Percentiles rank a stretch among this genome's conserved stretches.
phyloP scores from a whole-genome alignment of 495 filamentous ascomycete species.

The Penicillium mononematosum region DNA sequence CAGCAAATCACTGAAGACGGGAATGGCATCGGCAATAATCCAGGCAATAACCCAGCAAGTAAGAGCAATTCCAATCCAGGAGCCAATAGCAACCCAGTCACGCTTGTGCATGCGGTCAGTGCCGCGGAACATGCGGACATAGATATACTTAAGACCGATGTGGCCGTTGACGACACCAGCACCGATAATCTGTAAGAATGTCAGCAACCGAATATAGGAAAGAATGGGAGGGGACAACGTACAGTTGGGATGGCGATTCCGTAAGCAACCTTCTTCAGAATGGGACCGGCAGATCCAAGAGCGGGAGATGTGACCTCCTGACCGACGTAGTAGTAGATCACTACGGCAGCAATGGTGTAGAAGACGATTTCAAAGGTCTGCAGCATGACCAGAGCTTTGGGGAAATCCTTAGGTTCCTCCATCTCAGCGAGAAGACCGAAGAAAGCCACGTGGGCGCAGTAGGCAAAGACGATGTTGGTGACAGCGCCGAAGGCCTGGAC shows the following conservation, averaged over 20 bases:
- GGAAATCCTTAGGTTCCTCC: constrained; percentile 62
- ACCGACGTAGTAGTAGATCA: constrained; percentile 70
- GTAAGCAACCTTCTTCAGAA: constrained; percentile 67
- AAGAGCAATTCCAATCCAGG: constrained; percentile 58
- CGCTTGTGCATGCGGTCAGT: constrained; percentile 58
- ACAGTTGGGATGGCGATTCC: constrained; percentile 72
- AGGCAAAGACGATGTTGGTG: constrained; percentile 42
- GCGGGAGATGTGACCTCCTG: constrained; percentile 64
- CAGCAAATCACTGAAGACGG: constrained; percentile 67
- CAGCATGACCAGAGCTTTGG: constrained; percentile 60
- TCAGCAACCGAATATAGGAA: background rate
- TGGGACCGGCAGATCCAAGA: constrained; percentile 60
- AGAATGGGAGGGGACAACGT: background rate
- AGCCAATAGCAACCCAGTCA: constrained; percentile 40
- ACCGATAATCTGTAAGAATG: constrained; percentile 32
- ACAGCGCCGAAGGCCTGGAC: constrained; percentile 34
- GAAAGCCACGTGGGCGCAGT: constrained; percentile 58
- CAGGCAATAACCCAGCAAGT: constrained; percentile 63
- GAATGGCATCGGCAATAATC: constrained; percentile 71
- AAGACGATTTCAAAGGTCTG: constrained; percentile 62
- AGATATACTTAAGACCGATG: constrained; percentile 61
- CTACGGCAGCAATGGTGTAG: constrained; percentile 49
- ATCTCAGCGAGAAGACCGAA: constrained; percentile 76
- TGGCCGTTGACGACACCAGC: constrained; percentile 60
- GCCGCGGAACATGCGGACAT: constrained; percentile 57